Base-by-base conservation (phyloP, 108 stramenopile species). In the Cylindrotheca fusiformis region DNA sequence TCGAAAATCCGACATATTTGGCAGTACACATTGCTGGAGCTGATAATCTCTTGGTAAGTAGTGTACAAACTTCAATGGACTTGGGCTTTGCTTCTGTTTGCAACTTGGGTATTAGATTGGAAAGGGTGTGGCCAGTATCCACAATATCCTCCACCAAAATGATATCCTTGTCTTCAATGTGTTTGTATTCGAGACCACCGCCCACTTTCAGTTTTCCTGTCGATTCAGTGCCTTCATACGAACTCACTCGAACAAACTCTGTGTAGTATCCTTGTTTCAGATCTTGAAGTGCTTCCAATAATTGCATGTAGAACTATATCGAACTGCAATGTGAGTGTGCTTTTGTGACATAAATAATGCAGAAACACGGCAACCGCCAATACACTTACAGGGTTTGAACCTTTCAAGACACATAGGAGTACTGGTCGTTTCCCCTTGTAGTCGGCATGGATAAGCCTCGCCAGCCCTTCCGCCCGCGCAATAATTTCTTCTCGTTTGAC, bases 121-220 rank as follows among this genome's bases (percentile, higher is more conserved):
- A 60, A 8, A 87, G 32, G 0, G 85, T 87, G 0, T 76, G 74
- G 33, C 85, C 82, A 4, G 85, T 87, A 74, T 87, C 85, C 5
- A 87, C 47, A 62, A 87, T 87, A 74, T 87, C 85, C 65, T 87
- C 85, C 17, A 87, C 69, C 29, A 87, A 31, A 17, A 87, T 61
- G 36, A 87, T 75, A 58, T 80, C 71, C 47, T 71, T 62, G 1
- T 33, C 64, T 20, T 77, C 41, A 28, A 86, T 46, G 32, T 32
- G 26, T 45, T 69, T 53, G n/a, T 50, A 61, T 14, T 69, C 60
- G 23, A 79, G 41, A 36, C 57, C 78, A 32, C 60, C 68, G 12
- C 63, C 63, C 4, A 75, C 33, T 53, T 75, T 57, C 3, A 86
- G 67, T 4, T 63, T 63, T 21, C 81, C 81, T 27, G 67, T 75